Base-by-base conservation (phyloP, 306 rosid genomes). In the Quercus parvula region DNA sequence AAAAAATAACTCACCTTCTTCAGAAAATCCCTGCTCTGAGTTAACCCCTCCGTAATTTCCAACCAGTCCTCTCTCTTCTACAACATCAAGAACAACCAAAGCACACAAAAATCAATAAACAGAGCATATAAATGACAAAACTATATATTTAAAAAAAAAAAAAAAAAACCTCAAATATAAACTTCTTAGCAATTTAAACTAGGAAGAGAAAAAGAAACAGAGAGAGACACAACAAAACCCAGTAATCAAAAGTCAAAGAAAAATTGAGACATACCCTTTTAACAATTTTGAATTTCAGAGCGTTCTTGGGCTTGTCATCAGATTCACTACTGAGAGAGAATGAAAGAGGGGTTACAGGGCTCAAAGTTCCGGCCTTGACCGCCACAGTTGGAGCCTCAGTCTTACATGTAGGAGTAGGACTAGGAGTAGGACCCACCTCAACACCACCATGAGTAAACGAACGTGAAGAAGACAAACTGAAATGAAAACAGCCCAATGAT, bases 291-390 rank as follows among this genome's bases (percentile, higher is more conserved):
- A 70, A 80, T 31, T 35, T 83, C 57, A 25, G 11, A 49, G 33
- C 9, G 12, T 9, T 63, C 22, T 81, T 59, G 20, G 75, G 79
- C 68, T 78, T 88, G 20, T 89, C 87, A 14, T 91, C 94, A 19
- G 92, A 87, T 74, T 89, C 94, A 59, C 89, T 68, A 17, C 72
- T 75, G 1, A 85, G 89, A 13, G 84, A 78, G 78, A 83, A 88
- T 1, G 86, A 82, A 35, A 87, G 83, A 73, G 94, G 94, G 20
- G 96, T 91, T 0, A 81, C 85, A 5, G 90, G 91, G 55, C 85
- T 86, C 1, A 82, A 33, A 80, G 88, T 73, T 69, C 85, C 59
- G n/a, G 55, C 58, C 78, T 89, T 85, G 18, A 22, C 58, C 63
- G 52, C 33, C 72, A 13, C 54, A 11, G 5, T 49, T 20, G 70